These are phyloP conservation scores for Anthracocystis setariae DNA, from an alignment of 1,284 basidiomycete genomes.

Conservation along the genomic window DNA sequence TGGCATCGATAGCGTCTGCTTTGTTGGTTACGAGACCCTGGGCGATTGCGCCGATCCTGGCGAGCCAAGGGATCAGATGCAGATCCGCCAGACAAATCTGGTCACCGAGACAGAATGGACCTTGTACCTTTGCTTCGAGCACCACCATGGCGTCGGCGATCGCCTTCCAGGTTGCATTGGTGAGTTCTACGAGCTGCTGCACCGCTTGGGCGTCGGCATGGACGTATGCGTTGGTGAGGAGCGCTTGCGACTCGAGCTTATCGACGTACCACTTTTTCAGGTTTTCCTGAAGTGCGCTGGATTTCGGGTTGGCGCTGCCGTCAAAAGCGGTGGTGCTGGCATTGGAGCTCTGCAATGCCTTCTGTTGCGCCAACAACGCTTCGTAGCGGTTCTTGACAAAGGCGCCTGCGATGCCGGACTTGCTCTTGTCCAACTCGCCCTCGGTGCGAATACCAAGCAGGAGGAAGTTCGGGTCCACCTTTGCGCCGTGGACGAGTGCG, in stretches of 20 bases:
- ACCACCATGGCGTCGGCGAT: slow-evolving; percentile 71
- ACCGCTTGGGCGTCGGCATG: slow-evolving; percentile 13
- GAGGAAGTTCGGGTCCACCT: slow-evolving; percentile 71
- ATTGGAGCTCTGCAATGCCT: slow-evolving; percentile 71
- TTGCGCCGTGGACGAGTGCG: slow-evolving; percentile 73
- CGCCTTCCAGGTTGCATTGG: slow-evolving; percentile 70
- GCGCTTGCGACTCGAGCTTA: slow-evolving; percentile 67
- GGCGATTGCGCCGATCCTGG: slow-evolving; percentile 67
- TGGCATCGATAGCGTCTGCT: slow-evolving; percentile 6
- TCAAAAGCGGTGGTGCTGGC: slow-evolving; percentile 72
- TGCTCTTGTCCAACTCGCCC: slow-evolving; percentile 67
- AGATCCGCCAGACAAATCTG: slow-evolving; percentile 83
- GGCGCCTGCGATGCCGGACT: slow-evolving; percentile 64
- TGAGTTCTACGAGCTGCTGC: slow-evolving; percentile 67
- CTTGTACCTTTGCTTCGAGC: slow-evolving; percentile 75
- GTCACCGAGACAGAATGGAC: slow-evolving; percentile 78
- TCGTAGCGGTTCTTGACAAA: slow-evolving; percentile 70
- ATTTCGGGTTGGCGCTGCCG: slow-evolving; percentile 64
- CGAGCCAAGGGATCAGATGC: slow-evolving; percentile 81
- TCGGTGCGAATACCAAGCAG: slow-evolving; percentile 65
- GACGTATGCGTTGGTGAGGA: slow-evolving; percentile 68
- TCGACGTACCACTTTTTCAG: slow-evolving; percentile 69
- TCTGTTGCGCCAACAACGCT: slow-evolving; percentile 73
- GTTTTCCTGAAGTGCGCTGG: slow-evolving; percentile 33
- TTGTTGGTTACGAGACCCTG: not conserved